Base-by-base conservation (phyloP, 805 yeast species). In the Teunomyces pallodes region DNA sequence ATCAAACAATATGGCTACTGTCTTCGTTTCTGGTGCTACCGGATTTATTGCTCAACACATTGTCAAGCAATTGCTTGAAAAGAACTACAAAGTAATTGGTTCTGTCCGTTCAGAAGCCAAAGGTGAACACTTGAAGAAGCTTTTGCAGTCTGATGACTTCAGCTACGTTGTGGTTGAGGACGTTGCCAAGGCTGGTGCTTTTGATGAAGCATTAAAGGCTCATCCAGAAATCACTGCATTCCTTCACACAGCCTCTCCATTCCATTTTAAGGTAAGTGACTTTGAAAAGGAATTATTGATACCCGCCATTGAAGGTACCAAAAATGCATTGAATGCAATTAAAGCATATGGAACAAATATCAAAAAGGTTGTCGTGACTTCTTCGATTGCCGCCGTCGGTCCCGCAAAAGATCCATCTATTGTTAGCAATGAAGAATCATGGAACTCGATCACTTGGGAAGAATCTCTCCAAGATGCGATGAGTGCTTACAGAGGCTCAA, bases 401-500 rank as follows among this genome's bases (percentile, higher is more conserved):
- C 10, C 3, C 5, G 68, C 65, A 33, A 59, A 56, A 41, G 75
- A 73, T 48, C 64, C 65, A 2, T 55, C 57, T 5, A 64, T 65
- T 31, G 61, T 65, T 14, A 66, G 69, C 50, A 71, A 70, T 29
- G 84, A 80, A 54, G 66, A 67, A 12, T 63, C 71, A 24, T 80
- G 85, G 81, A 81, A 82, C 50, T 78, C 76, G 39, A 67, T 79
- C 27, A 72, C 80, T 12, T 75, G 77, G 73, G 80, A 77, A 44
- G 73, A 74, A 48, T 69, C 75, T 9, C 72, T 74, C 46, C 53
- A 48, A 20, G 72, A 76, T 53, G 64, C 72, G 2, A 54, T 59
- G 14, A 50, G 49, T 40, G 86, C 83, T 2, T 82, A 82, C 61
- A 54, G 75, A 47, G 87, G 80, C 3, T 80, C 86, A n/a, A 82